Base-by-base conservation (phyloP, 169 alveolate species). In the Cryptosporidium xiaoi region DNA sequence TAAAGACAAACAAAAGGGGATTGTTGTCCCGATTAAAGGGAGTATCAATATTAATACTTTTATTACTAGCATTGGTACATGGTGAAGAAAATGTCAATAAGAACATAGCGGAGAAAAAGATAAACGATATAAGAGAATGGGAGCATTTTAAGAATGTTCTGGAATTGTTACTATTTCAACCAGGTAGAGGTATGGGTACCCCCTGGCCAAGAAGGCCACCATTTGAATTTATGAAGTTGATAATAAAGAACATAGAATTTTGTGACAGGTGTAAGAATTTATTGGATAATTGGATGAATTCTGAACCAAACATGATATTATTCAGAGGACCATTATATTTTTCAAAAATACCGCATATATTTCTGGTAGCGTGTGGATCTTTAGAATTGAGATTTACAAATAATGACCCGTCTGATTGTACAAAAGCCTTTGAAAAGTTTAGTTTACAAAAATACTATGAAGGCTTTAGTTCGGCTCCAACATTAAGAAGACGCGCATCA, bases 171-270 rank as follows among this genome's bases (percentile, higher is more conserved):
- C 36, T 77, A 16, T 77, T 77, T 46, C 87, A 77, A 34, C 87
- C 87, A 3, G 87, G 87, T 15, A 56, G 87, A 51, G 87, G 65
- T 12, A 77, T 77, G 87, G 87, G 87, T 15, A 60, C 71, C 16
- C 87, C 87, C 34, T 77, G 87, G 87, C 87, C 87, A 40, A 31
- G 24, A 77, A 44, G 18, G 15, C 64, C 77, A 24, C 87, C 87
- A 12, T 60, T 15, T 13, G 87, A 77, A 27, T 77, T 77, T 50
- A 77, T 7, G 48, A 56, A 62, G 64, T 77, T 77, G 27, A 40
- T 77, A 20, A 62, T 6, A 24, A 40, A 77, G 29, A 36, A 10
- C 13, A 12, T 20, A 15, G 71, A 60, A 7, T 77, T 77, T 34
- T 77, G 87, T 48, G 15, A 10, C 27, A 56, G 71, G 27, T 77